Base-by-base conservation (phyloP, 805 yeast species). In the Metschnikowia anglica region DNA sequence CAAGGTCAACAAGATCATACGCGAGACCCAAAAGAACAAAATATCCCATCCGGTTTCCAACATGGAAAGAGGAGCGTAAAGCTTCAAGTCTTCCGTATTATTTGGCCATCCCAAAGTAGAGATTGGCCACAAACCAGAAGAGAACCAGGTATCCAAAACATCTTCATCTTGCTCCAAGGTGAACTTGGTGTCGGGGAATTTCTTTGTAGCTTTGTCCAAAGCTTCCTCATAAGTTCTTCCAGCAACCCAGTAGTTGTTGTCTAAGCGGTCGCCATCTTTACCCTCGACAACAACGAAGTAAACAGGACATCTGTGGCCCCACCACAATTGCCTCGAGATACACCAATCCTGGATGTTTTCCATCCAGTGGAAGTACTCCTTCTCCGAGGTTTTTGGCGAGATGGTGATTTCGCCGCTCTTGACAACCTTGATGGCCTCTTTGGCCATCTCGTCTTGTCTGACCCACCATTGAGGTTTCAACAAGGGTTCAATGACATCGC, bases 391-490 rank as follows among this genome's bases (percentile, higher is more conserved):
- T 68, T 85, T 84, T 55, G 99, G 99, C 41, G 82, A 72, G 59
- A 93, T 88, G 42, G 80, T 79, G 58, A 91, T 78, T 40, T 81
- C 80, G 52, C 97, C 97, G 27, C 75, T 73, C 66, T 79, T 80
- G 47, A 91, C 97, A 41, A 88, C 97, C 41, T 80, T 74, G 55
- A 90, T 81, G 44, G 96, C 97, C 47, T 77, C 88, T 52, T 76
- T 73, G 39, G 98, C 99, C 86, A 88, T 86, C 44, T 82, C 86
- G 58, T 76, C 76, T 71, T 90, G 97, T 48, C 87, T 72, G 53
- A 93, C 97, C 97, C 97, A 93, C 99, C 99, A 93, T 74, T 93
- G 99, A 48, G 99, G 99, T 73, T 93, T 93, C 71, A 93, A 76
- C 60, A 88, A 74, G 41, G 99, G 99, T 74, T 93, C 99, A 59